phyloP scores from a whole-genome alignment of 2,329 filamentous ascomycete genomes.

The Beauveria rudraprayagi region DNA sequence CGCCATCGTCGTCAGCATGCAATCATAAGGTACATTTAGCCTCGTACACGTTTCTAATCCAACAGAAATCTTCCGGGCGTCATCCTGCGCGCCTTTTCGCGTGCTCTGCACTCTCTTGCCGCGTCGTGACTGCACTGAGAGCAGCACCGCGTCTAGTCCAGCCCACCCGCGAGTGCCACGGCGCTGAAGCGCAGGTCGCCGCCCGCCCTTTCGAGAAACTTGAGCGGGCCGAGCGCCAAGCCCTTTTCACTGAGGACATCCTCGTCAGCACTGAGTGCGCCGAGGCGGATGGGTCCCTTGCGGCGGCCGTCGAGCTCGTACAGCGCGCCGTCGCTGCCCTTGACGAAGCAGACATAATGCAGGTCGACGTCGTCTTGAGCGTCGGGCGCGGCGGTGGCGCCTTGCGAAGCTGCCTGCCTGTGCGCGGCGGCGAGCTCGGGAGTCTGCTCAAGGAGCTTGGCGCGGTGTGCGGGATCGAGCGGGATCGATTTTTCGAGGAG shows the following conservation, averaged over 20 bases:
- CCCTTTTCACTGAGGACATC: conserved; percentile 71
- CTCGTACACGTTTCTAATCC: background rate
- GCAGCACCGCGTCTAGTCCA: conserved; percentile 31
- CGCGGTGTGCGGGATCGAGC: conserved; percentile 56
- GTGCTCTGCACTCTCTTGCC: background rate
- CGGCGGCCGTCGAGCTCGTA: conserved; percentile 54
- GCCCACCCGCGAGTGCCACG: conserved; percentile 44
- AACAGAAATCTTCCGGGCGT: background rate
- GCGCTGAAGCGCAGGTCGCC: conserved; percentile 52
- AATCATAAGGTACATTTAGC: background rate
- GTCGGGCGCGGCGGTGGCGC: conserved; percentile 70
- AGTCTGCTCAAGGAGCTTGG: conserved; percentile 69
- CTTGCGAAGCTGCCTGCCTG: conserved; percentile 63
- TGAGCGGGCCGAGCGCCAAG: conserved; percentile 57
- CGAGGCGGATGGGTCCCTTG: conserved; percentile 50
- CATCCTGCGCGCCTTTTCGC: background rate
- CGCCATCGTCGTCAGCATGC: background rate
- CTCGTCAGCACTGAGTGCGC: conserved; percentile 49
- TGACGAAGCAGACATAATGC: conserved; percentile 94
- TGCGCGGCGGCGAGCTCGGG: conserved; percentile 71
- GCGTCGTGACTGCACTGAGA: background rate
- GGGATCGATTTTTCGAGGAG: conserved; percentile 65
- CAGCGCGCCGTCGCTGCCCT: conserved; percentile 54
- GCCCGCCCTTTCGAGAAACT: conserved; percentile 48
- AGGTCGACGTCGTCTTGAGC: conserved; percentile 80